Conservation (phyloP, 2,329 filamentous ascomycete genomes). For the Cercospora citrullina region DNA sequence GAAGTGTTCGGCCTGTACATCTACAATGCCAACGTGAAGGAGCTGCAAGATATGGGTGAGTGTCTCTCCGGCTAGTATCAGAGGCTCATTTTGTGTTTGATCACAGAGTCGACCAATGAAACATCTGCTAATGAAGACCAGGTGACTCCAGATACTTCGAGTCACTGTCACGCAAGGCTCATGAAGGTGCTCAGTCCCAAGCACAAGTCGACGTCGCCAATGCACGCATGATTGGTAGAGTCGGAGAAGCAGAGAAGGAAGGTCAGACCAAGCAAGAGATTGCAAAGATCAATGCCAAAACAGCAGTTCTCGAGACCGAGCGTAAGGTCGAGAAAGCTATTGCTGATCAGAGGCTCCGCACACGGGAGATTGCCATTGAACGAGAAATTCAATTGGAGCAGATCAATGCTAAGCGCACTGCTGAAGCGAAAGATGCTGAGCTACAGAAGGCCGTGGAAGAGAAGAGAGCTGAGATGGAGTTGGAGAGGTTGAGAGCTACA, state of each 20-base stretch:
- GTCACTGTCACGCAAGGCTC: constrained; percentile 77
- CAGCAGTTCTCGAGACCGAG: constrained; percentile 80
- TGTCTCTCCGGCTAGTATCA: neutral
- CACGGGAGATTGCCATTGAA: constrained; percentile 69
- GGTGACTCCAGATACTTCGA: constrained; percentile 81
- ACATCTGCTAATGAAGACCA: neutral
- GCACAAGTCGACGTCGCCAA: constrained; percentile 64
- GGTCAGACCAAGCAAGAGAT: constrained; percentile 83
- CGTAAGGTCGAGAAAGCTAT: constrained; percentile 75
- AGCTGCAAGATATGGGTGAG: constrained; percentile 69
- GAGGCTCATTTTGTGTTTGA: neutral
- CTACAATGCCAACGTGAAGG: constrained; percentile 78
- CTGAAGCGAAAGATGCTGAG: constrained; percentile 76
- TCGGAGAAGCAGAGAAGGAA: constrained; percentile 74
- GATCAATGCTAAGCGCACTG: constrained; percentile 70
- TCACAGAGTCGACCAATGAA: neutral
- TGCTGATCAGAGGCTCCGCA: constrained; percentile 74
- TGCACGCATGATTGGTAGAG: constrained; percentile 63
- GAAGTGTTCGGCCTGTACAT: constrained; percentile 71
- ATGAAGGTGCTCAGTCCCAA: constrained; percentile 82
- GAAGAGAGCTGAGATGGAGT: constrained; percentile 74
- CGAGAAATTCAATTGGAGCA: constrained; percentile 74
- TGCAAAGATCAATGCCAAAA: constrained; percentile 83
- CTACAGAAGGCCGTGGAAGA: constrained; percentile 75
- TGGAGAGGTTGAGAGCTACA: constrained; percentile 74